Conservation (phyloP, 345 rosid genomes). For the Arabidopsis arenosa region DNA sequence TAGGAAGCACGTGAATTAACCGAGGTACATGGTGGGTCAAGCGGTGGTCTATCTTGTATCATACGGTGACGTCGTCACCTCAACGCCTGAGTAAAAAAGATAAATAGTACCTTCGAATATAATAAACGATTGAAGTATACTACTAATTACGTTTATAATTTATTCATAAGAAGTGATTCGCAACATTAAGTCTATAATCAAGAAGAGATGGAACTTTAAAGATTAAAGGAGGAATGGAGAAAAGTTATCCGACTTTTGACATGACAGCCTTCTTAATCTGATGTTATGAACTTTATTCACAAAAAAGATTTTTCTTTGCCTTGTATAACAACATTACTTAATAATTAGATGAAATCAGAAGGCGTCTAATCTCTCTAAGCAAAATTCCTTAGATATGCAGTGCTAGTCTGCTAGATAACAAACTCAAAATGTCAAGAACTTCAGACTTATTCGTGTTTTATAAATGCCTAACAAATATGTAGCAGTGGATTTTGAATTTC, state of each 20-base stretch:
- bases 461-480: too few relatives aligned
- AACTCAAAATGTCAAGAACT: too few relatives aligned
- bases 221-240: slow-evolving; percentile 44
- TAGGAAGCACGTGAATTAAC: slow-evolving; percentile 39
- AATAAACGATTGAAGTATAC: too few relatives aligned
- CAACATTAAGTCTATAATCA: too few relatives aligned
- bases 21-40: slow-evolving; percentile 27
- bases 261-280: slow-evolving; percentile 46
- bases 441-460: too few relatives aligned
- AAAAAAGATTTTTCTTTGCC: not conserved
- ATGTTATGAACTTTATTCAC: slow-evolving; percentile 33
- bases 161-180: too few relatives aligned
- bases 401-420: too few relatives aligned
- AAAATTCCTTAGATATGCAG: too few relatives aligned
- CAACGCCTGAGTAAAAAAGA: not conserved
- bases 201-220: slow-evolving; percentile 37
- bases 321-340: slow-evolving; percentile 21
- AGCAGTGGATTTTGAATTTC: too few relatives aligned
- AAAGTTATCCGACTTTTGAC: slow-evolving; percentile 49
- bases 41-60: slow-evolving; percentile 33
- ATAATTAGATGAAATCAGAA: not conserved
- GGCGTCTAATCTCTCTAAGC: too few relatives aligned
- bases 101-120: not conserved
- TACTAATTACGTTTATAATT: too few relatives aligned
- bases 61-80: slow-evolving; percentile 29